Conservation (phyloP, 2,329 filamentous ascomycete genomes). For the Metarhizium sp. region DNA sequence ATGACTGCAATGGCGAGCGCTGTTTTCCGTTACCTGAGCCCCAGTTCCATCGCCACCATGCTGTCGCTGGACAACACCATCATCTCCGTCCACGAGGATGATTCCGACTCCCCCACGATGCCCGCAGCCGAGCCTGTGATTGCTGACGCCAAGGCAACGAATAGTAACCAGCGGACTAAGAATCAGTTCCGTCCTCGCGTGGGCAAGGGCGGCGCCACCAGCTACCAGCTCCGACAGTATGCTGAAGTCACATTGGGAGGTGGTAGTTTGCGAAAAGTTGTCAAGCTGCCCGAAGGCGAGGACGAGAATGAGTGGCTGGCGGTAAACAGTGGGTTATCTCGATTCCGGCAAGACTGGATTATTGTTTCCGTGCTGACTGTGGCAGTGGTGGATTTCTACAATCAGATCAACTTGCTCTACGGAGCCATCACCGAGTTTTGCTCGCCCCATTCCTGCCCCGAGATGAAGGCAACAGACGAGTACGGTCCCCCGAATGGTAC, state of each 20-base stretch:
- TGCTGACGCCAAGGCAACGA: constrained; percentile 19
- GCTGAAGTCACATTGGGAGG: constrained; percentile 94
- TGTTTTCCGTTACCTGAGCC: constrained; percentile 22
- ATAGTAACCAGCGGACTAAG: constrained; percentile 67
- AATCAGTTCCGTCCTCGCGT: constrained; percentile 87
- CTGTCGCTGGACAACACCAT: constrained; percentile 19
- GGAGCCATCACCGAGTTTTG: constrained; percentile 99
- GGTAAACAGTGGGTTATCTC: constrained; percentile 69
- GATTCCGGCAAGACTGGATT: not conserved
- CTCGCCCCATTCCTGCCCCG: constrained; percentile 90
- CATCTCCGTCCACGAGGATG: constrained; percentile 21
- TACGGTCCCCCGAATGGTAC: constrained; percentile 31
- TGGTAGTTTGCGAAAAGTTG: constrained; percentile 89
- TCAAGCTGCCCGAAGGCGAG: constrained; percentile 93
- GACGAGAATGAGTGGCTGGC: constrained; percentile 97
- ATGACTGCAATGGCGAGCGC: constrained; percentile 12
- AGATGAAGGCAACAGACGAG: constrained; percentile 99
- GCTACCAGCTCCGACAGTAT: constrained; percentile 94
- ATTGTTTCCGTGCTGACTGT: not conserved
- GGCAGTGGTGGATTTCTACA: constrained; percentile 98
- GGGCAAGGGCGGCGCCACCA: constrained; percentile 75
- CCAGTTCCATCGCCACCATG: constrained; percentile 23
- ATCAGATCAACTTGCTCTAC: constrained; percentile 98
- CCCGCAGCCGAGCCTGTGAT: constrained; percentile 11
- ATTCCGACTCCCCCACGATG: constrained; percentile 11